Evolutionary conservation across 768 basidiomycete species (phyloP).

Genomic region (Leccinum obscurum): DNA sequence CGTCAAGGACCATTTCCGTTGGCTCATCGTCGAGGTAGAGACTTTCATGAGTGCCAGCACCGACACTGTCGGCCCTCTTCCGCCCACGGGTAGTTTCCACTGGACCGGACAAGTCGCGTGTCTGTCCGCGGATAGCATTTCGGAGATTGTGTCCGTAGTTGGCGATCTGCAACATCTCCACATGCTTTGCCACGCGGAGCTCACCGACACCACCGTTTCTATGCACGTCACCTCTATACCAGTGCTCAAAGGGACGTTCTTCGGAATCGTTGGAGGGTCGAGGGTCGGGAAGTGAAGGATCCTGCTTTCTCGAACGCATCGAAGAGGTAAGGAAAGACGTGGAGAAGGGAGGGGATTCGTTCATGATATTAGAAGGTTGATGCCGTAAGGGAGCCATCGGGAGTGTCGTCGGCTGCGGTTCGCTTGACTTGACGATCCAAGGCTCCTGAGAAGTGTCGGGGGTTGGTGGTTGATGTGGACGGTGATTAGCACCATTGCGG

Average conservation of each 20-base stretch:
- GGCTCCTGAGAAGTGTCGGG: conserved; percentile 34
- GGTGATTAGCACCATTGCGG: conserved; percentile 32
- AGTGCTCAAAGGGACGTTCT: conserved; percentile 83
- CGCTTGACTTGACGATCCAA: conserved; percentile 30
- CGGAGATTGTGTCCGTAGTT: conserved; percentile 72
- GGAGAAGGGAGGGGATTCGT: conserved; percentile 65
- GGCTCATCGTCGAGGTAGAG: conserved; percentile 66
- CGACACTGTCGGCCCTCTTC: conserved; percentile 68
- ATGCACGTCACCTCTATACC: conserved; percentile 86
- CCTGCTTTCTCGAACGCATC: conserved; percentile 36
- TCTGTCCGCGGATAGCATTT: conserved; percentile 27
- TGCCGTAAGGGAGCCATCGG: conserved; percentile 37
- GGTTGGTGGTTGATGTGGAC: conserved; percentile 25
- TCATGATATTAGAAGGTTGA: conserved; percentile 50
- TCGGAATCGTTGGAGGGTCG: conserved; percentile 74
- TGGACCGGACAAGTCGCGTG: conserved; percentile 25
- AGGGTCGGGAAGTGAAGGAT: conserved; percentile 33
- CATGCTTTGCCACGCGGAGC: conserved; percentile 65
- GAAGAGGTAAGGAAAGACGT: conserved; percentile 47
- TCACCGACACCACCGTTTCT: conserved; percentile 90
- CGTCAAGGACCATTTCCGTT: conserved; percentile 66
- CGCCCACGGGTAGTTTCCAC: conserved; percentile 37
- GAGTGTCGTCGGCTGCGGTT: conserved; percentile 32
- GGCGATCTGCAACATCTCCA: conserved; percentile 88
- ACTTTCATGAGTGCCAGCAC: conserved; percentile 57